Conservation (phyloP, 73 alveolate genomes). For the Tetrahymena malaccensis region DNA sequence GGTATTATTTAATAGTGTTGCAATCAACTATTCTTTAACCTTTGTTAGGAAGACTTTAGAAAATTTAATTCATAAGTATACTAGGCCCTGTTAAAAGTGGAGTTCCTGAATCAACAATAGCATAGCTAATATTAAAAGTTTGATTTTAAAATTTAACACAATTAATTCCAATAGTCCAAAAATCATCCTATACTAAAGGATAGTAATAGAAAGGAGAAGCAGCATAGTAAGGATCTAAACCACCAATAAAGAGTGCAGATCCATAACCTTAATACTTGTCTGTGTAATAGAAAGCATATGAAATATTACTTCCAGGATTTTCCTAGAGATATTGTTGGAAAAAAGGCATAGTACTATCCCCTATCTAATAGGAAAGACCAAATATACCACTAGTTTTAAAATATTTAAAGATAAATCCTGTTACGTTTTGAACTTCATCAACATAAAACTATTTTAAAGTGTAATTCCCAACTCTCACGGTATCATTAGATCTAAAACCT, state of each 20-base stretch:
- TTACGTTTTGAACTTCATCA: constrained; percentile 65
- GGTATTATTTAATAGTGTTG: constrained; percentile 26
- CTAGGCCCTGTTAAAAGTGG: constrained; percentile 68
- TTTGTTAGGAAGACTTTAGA: constrained; percentile 27
- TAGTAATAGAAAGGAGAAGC: constrained; percentile 52
- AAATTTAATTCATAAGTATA: constrained; percentile 12
- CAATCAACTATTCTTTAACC: constrained; percentile 28
- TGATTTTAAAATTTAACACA: constrained; percentile 41
- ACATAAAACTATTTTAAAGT: constrained; percentile 36
- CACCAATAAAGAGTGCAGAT: constrained; percentile 64
- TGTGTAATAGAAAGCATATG: constrained; percentile 49
- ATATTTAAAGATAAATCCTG: constrained; percentile 55
- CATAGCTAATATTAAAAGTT: constrained; percentile 37
- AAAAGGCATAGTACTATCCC: constrained; percentile 47
- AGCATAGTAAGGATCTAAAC: constrained; percentile 38
- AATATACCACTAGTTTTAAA: constrained; percentile 61
- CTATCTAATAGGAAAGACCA: constrained; percentile 66
- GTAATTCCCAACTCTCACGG: constrained; percentile 49
- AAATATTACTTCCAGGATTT: constrained; percentile 50
- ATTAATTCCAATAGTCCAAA: constrained; percentile 67
- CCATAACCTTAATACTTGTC: constrained; percentile 32
- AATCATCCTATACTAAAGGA: constrained; percentile 62
- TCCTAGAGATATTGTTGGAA: constrained; percentile 45
- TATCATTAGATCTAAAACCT: constrained; percentile 18
- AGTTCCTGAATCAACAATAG: constrained; percentile 77